phyloP scores from a whole-genome alignment of 345 rosid species.

The Excoecaria cochinchinensis region DNA sequence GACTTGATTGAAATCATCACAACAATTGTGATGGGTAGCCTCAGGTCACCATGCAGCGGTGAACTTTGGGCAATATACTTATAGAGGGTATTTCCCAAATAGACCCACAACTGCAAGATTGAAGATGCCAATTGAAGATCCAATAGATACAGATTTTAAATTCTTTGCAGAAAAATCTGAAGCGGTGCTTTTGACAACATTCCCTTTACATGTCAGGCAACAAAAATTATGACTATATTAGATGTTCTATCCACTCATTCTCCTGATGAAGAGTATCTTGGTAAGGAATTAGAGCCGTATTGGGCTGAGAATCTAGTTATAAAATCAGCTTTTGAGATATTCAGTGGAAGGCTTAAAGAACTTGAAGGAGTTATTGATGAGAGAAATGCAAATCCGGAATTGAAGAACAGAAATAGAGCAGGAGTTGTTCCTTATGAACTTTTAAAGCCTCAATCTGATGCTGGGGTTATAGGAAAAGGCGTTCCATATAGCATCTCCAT shows the following conservation, averaged over 20 bases:
- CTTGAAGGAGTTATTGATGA: slow-evolving; percentile 23
- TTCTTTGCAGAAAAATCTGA: slow-evolving; percentile 38
- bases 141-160: slow-evolving; percentile 26
- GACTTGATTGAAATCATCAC: slow-evolving; percentile 41
- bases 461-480: slow-evolving; percentile 26
- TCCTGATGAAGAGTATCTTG: slow-evolving; percentile 34
- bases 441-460: slow-evolving; percentile 22
- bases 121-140: slow-evolving; percentile 46
- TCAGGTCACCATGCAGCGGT: slow-evolving; percentile 57
- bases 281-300: slow-evolving; percentile 18
- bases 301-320: slow-evolving; percentile 20
- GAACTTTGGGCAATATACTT: slow-evolving; percentile 57
- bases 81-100: slow-evolving; percentile 51
- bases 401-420: slow-evolving; percentile 31
- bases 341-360: slow-evolving; percentile 15
- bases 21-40: slow-evolving; percentile 46
- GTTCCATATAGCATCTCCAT: slow-evolving; percentile 30
- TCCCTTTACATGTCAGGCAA: slow-evolving; percentile 55
- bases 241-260: slow-evolving; percentile 27
- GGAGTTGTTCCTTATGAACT: slow-evolving; percentile 30
- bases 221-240: slow-evolving; percentile 23
- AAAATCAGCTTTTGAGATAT: slow-evolving; percentile 24
- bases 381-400: slow-evolving; percentile 21
- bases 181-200: slow-evolving; percentile 28
- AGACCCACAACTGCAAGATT: slow-evolving; percentile 44